Conservation (phyloP, 495 filamentous ascomycete genomes). For the Pseudoneurospora amorphoporcata region DNA sequence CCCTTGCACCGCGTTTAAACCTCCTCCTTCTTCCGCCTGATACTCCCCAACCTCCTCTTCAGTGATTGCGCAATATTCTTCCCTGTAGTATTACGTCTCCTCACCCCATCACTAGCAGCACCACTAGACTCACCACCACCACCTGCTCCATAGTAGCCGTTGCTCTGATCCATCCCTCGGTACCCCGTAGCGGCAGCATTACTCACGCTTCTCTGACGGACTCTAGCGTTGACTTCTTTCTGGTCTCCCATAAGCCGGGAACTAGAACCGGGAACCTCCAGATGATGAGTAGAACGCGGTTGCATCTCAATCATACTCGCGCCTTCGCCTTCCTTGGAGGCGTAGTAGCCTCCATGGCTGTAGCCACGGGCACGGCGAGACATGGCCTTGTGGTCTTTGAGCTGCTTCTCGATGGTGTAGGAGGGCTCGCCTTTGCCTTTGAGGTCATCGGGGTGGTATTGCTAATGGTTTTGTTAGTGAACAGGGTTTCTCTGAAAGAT, state of each 20-base stretch:
- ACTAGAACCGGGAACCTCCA: background rate
- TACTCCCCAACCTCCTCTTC: slow-evolving; percentile 36
- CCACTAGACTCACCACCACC: background rate
- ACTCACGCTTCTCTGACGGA: slow-evolving; percentile 26
- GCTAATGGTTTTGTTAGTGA: slow-evolving; percentile 30
- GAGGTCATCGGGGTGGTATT: slow-evolving; percentile 58
- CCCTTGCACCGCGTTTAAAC: background rate
- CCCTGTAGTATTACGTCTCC: slow-evolving; percentile 27
- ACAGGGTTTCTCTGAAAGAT: too few species aligned
- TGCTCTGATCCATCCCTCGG: background rate
- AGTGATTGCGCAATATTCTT: slow-evolving; percentile 31
- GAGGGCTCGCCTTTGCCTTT: slow-evolving; percentile 75
- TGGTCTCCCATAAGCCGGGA: background rate
- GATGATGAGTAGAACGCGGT: slow-evolving; percentile 2
- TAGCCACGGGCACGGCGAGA: background rate
- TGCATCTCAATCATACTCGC: slow-evolving; percentile 28
- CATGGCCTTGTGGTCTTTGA: slow-evolving; percentile 36
- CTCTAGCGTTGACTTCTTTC: slow-evolving; percentile 5
- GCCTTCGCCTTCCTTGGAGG: background rate
- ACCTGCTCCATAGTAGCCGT: background rate
- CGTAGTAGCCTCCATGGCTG: slow-evolving; percentile 11
- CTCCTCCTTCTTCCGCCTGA: slow-evolving; percentile 24
- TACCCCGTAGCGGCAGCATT: slow-evolving; percentile 1
- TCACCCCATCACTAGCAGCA: slow-evolving; percentile 1
- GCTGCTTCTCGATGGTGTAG: slow-evolving; percentile 54